Evolutionary conservation across 148 eudicot species (phyloP).

Genomic region (Camellia sinensis): DNA sequence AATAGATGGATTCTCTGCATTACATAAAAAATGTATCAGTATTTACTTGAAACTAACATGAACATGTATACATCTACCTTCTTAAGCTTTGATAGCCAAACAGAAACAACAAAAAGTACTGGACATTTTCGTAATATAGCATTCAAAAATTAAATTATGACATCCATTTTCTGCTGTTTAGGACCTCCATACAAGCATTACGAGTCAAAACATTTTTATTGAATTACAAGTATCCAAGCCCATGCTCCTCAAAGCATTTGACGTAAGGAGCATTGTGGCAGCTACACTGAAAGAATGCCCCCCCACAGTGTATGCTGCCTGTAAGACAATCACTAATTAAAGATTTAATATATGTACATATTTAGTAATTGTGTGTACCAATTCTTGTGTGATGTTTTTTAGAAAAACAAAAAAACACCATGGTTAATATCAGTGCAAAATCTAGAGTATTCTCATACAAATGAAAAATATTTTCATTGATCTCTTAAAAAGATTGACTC

Average conservation of each 20-base stretch:
- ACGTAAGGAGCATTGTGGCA: conserved; percentile 11
- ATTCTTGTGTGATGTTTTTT: background rate
- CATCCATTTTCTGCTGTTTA: no score
- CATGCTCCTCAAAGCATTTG: conserved; percentile 26
- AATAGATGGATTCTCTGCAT: no score
- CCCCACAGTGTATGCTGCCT: conserved; percentile 23
- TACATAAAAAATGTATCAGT: no score
- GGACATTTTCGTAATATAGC: no score
- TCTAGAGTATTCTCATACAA: background rate
- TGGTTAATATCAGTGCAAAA: background rate
- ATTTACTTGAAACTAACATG: no score
- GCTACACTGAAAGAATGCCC: conserved; percentile 23
- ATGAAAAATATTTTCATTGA: background rate
- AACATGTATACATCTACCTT: no score
- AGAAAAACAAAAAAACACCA: background rate
- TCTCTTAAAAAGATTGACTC: background rate
- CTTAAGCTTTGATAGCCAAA: no score
- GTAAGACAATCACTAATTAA: background rate
- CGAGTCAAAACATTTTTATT: no score
- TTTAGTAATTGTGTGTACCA: background rate
- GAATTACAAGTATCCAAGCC: conserved; percentile 1
- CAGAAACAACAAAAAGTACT: no score
- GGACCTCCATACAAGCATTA: no score
- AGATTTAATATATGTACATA: no score
- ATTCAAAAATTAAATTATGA: no score